Evolutionary conservation across 2,329 filamentous ascomycete species (phyloP).

Genomic region (Hypoxylon sp.): DNA sequence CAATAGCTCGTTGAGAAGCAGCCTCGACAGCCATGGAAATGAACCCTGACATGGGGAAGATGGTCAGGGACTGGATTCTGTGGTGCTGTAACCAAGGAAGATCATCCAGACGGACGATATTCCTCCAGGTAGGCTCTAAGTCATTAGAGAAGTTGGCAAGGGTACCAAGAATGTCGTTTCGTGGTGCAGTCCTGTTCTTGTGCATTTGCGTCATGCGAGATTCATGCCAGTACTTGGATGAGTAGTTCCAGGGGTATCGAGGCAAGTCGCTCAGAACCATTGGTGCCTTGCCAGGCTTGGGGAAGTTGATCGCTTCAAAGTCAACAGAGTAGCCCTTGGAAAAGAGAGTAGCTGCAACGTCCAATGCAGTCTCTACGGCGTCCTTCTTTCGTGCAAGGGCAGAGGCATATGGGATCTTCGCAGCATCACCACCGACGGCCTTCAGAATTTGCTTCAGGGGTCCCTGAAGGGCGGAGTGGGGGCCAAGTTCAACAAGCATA

Average conservation of each 20-base stretch:
- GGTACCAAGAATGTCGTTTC: constrained; percentile 64
- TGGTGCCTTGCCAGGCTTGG: constrained; percentile 55
- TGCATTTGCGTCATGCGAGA: constrained; percentile 61
- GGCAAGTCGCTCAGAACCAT: constrained; percentile 61
- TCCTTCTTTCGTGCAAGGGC: constrained; percentile 67
- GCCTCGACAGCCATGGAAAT: constrained; percentile 67
- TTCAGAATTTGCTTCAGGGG: constrained; percentile 67
- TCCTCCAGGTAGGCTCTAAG: constrained; percentile 65
- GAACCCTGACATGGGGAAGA: constrained; percentile 70
- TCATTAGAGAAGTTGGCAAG: constrained; percentile 62
- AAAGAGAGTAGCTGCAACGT: constrained; percentile 62
- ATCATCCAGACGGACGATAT: constrained; percentile 63
- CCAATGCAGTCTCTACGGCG: constrained; percentile 61
- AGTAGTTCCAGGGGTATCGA: constrained; percentile 65
- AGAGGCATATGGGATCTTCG: constrained; percentile 61
- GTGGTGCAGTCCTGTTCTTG: constrained; percentile 58
- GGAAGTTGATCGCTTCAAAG: constrained; percentile 64
- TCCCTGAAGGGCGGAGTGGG: constrained; percentile 65
- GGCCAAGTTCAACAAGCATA: constrained; percentile 65
- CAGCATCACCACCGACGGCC: constrained; percentile 58
- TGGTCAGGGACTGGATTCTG: constrained; percentile 68
- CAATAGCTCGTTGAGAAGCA: constrained; percentile 55
- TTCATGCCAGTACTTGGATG: constrained; percentile 64
- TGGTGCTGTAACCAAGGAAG: constrained; percentile 72
- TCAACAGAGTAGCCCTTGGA: constrained; percentile 61